Evolutionary conservation across 352 stramenopile species (phyloP), one percentile per base, ranked within the genome.

Genomic region (Globisporangium camurandrum): DNA sequence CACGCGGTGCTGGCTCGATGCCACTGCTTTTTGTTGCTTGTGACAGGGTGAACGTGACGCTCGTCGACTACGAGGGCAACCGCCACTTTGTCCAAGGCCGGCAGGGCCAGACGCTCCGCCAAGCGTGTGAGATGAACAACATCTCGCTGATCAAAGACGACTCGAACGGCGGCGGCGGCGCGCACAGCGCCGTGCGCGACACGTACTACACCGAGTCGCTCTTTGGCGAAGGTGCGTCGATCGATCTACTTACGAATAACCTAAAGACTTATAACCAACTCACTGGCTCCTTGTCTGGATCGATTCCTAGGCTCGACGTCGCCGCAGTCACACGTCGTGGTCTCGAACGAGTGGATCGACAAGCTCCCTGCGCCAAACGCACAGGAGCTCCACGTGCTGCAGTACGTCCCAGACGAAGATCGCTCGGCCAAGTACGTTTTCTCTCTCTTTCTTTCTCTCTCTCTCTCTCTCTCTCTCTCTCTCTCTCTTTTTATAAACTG

Each of bases 121-220:
- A 95, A 54, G 84, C 80, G 51, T 95, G 82, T 51, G 75, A 85
- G 63, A 84, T 91, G 67, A 86, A 80, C 64, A 64, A 70, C 46
- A 62, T 92, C 40, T 38, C 49, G 39, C 67, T 88, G 49, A 51
- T 95, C 64, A 89, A 93, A 64, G 82, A 93, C 70, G 84, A 95
- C 67, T 89, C 84, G 41, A 75, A 80, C 51, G 82, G 82, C 58
- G 84, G 82, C 52, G 84, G 84, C 41, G 84, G 80, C 57, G 22
- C 53, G 38, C 73, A 82, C 69, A 72, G 78, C 62, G 77, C 73
- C 46, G 55, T 66, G 45, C 84, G 81, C 49, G 45, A 66, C 44
- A 74, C 88, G 51, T 92, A 80, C 54, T 95, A 92, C 72, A 93
- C 82, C 10, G 84, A 95, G 67, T 87, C 64, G 54, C 81, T 95